Percentiles rank a stretch among this genome's conserved stretches.
Evolutionary conservation across 2,329 filamentous ascomycete genomes (phyloP).

Genomic region (Alternaria postmessia): DNA sequence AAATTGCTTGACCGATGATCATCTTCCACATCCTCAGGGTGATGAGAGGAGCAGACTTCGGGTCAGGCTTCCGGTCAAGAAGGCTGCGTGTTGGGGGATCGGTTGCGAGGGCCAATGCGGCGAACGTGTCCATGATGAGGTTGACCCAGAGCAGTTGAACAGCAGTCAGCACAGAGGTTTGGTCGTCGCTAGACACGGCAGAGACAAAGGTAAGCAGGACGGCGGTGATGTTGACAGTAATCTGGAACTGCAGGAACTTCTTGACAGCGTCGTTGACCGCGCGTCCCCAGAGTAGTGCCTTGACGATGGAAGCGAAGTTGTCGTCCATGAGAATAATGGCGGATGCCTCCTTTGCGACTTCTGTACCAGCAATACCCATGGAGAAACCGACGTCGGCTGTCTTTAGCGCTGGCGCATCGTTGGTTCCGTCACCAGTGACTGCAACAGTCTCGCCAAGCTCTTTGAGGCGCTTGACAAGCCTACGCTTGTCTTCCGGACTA

Average conservation of each 20-base stretch:
- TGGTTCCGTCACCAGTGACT: constrained; percentile 84
- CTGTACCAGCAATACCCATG: constrained; percentile 84
- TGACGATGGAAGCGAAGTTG: constrained; percentile 86
- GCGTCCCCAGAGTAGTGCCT: constrained; percentile 79
- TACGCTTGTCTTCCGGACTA: constrained; percentile 73
- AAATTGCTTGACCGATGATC: constrained; percentile 92
- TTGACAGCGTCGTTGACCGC: constrained; percentile 55
- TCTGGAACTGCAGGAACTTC: constrained; percentile 66
- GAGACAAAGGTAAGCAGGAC: constrained; percentile 88
- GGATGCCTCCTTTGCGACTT: constrained; percentile 85
- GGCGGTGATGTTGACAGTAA: constrained; percentile 91
- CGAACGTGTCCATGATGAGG: constrained; percentile 96
- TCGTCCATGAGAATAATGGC: constrained; percentile 89
- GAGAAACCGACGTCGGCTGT: constrained; percentile 85
- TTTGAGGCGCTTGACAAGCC: constrained; percentile 70
- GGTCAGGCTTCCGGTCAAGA: constrained; percentile 79
- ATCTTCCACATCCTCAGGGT: constrained; percentile 97
- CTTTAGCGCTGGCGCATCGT: constrained; percentile 82
- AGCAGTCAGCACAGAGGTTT: constrained; percentile 81
- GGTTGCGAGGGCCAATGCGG: constrained; percentile 85
- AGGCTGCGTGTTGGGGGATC: constrained; percentile 87
- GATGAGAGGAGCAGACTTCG: constrained; percentile 78
- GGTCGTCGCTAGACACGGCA: constrained; percentile 73
- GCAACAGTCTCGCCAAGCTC: constrained; percentile 78
- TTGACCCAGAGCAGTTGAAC: constrained; percentile 97